Percentiles rank a stretch among this genome's conserved stretches.
Evolutionary conservation across 495 filamentous ascomycete genomes (phyloP).

Genomic region (Penicillium lagena): DNA sequence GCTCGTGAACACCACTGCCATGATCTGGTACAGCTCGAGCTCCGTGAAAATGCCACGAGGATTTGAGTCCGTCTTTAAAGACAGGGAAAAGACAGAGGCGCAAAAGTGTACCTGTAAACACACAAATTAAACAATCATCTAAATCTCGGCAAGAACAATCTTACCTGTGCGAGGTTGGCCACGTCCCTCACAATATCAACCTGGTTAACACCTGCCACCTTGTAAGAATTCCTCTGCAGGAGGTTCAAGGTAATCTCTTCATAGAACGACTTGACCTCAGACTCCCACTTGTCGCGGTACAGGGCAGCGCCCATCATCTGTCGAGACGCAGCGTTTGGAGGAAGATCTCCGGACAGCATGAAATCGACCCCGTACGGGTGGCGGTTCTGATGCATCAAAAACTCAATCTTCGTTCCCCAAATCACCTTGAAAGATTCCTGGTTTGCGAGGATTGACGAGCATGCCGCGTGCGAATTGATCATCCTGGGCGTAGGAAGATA

Average conservation of each 20-base stretch:
- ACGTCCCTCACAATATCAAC: constrained; percentile 53
- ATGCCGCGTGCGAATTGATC: constrained; percentile 54
- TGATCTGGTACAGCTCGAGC: constrained; percentile 71
- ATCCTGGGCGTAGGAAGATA: constrained; percentile 45
- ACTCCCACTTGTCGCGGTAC: constrained; percentile 41
- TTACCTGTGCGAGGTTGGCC: neutral
- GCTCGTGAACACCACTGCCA: constrained; percentile 57
- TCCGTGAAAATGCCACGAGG: constrained; percentile 68
- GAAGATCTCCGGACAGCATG: constrained; percentile 48
- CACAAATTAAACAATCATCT: constrained; percentile 58
- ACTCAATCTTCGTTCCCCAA: constrained; percentile 52
- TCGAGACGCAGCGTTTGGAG: constrained; percentile 39
- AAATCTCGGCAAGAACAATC: constrained; percentile 5
- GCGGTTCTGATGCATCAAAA: too few relatives aligned
- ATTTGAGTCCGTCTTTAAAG: constrained; percentile 63
- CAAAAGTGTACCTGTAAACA: constrained; percentile 58
- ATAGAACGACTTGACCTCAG: constrained; percentile 49
- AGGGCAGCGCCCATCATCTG: constrained; percentile 37
- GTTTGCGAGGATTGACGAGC: constrained; percentile 56
- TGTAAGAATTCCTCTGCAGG: constrained; percentile 59
- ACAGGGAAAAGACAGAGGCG: constrained; percentile 63
- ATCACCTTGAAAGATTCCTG: constrained; percentile 56
- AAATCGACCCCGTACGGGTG: too few relatives aligned
- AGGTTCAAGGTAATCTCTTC: constrained; percentile 57
- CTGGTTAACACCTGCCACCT: constrained; percentile 51